Evolutionary conservation across 2,329 filamentous ascomycete genomes (phyloP).

Genomic region (Aureobasidium sp.): DNA sequence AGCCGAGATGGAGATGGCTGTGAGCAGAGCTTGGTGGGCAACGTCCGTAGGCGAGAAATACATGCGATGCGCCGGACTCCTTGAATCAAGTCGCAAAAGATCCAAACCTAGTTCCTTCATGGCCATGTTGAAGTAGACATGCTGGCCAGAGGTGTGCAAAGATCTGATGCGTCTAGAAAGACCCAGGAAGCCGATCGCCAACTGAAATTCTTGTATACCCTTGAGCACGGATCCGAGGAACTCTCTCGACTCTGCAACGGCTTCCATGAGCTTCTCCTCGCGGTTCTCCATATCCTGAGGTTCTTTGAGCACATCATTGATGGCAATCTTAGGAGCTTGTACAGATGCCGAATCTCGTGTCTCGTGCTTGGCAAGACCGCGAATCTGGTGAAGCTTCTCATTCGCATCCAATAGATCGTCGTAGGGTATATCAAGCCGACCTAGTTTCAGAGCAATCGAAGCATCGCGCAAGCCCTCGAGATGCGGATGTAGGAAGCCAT

Average conservation of each 20-base stretch:
- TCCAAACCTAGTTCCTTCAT: conserved; percentile 97
- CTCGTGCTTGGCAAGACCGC: conserved; percentile 23
- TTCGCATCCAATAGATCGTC: conserved; percentile 70
- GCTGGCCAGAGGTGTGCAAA: conserved; percentile 58
- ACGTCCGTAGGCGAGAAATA: conserved; percentile 91
- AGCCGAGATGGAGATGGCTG: conserved; percentile 85
- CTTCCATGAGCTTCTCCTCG: conserved; percentile 70
- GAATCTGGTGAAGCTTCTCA: conserved; percentile 46
- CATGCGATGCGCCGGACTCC: conserved; percentile 93
- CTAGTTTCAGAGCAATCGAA: conserved; percentile 82
- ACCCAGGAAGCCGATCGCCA: conserved; percentile 85
- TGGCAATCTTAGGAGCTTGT: conserved; percentile 23
- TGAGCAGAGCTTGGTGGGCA: conserved; percentile 87
- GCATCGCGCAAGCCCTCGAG: conserved; percentile 84
- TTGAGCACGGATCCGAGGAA: conserved; percentile 83
- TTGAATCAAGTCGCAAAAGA: conserved; percentile 81
- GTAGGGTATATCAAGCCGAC: conserved; percentile 80
- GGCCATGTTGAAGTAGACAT: conserved; percentile 75
- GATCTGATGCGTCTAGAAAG: conserved; percentile 72
- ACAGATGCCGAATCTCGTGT: conserved; percentile 27
- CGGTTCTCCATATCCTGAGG: conserved; percentile 64
- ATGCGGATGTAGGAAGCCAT: conserved; percentile 80
- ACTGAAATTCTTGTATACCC: conserved; percentile 93
- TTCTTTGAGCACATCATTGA: conserved; percentile 16
- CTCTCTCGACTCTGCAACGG: conserved; percentile 85